phyloP scores from a whole-genome alignment of 2,329 filamentous ascomycete species.

The Cladophialophora exuberans region DNA sequence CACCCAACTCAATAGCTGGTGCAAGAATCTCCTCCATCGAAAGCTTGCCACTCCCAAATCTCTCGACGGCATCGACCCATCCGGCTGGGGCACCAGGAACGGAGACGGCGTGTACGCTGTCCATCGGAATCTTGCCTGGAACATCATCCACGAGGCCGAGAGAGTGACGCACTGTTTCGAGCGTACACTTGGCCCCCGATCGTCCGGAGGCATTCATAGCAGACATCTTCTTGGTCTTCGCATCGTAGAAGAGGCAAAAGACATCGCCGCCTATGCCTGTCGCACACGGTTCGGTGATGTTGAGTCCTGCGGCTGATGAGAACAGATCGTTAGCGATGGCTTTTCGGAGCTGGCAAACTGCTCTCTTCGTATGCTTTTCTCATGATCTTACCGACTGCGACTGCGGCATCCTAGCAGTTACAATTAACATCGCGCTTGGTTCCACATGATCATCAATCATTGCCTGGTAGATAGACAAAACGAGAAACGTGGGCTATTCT shows the following conservation, averaged over 20 bases:
- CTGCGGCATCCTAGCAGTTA: constrained; percentile 96
- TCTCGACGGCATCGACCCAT: constrained; percentile 86
- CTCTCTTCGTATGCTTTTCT: too few species aligned
- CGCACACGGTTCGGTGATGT: constrained; percentile 88
- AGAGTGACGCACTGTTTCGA: constrained; percentile 71
- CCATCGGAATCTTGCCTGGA: constrained; percentile 63
- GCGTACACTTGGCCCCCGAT: constrained; percentile 67
- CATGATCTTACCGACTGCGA: constrained; percentile 71
- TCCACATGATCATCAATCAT: background rate
- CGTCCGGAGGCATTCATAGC: constrained; percentile 95
- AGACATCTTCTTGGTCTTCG: constrained; percentile 76
- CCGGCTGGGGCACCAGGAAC: constrained; percentile 89
- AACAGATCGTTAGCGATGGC: constrained; percentile 1
- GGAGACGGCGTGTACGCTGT: constrained; percentile 79
- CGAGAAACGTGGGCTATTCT: constrained; percentile 40
- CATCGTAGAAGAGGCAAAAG: constrained; percentile 92
- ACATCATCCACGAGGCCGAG: constrained; percentile 62
- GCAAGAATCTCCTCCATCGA: constrained; percentile 74
- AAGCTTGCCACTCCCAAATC: constrained; percentile 86
- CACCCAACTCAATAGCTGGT: constrained; percentile 82
- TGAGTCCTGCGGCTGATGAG: constrained; percentile 75
- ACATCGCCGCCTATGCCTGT: constrained; percentile 97
- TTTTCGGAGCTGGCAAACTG: too few species aligned
- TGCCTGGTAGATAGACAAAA: background rate
- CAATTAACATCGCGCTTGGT: too few species aligned